These are phyloP conservation scores for Takakia lepidozioides DNA, from an alignment of 225 moss, liverwort and hornwort species.

Conservation along the genomic window DNA sequence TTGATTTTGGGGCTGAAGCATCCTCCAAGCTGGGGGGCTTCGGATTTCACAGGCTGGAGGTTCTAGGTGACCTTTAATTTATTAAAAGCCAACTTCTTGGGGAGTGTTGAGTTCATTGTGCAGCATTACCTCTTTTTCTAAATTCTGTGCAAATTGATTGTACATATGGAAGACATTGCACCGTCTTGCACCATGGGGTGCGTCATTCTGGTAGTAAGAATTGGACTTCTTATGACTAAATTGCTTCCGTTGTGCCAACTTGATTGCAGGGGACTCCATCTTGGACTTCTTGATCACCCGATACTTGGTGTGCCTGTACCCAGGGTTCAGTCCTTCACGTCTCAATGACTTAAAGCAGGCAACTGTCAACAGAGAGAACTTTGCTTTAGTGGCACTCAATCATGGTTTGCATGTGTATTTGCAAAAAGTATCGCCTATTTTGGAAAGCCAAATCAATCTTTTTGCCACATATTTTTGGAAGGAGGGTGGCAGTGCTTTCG, in stretches of 20 bases:
- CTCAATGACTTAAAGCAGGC: slow-evolving; percentile 69
- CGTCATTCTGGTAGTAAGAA: too few relatives aligned
- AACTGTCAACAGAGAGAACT: slow-evolving; percentile 63
- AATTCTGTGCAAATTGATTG: too few relatives aligned
- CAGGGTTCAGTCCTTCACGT: slow-evolving; percentile 45
- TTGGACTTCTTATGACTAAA: too few relatives aligned
- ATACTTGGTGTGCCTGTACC: slow-evolving; percentile 43
- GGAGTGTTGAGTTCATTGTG: too few relatives aligned
- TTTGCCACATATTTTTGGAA: slow-evolving; percentile 34
- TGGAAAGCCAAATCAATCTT: slow-evolving; percentile 36
- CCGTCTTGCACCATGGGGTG: too few relatives aligned
- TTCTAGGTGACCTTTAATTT: slow-evolving; percentile 40
- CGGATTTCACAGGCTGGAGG: slow-evolving; percentile 53
- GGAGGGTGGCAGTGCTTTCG: slow-evolving; percentile 59
- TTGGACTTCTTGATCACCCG: slow-evolving; percentile 58
- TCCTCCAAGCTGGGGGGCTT: slow-evolving; percentile 9
- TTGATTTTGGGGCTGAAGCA: slow-evolving; percentile 26
- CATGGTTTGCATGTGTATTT: slow-evolving; percentile 51
- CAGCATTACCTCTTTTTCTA: too few relatives aligned
- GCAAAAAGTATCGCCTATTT: slow-evolving; percentile 40
- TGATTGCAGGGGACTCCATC: slow-evolving; percentile 54
- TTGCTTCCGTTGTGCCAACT: too few relatives aligned
- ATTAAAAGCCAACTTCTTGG: too few relatives aligned
- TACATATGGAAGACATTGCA: too few relatives aligned
- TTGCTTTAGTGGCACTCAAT: slow-evolving; percentile 45